Conservation (phyloP, 2,329 filamentous ascomycete species). For the Aspergillus sp. region DNA sequence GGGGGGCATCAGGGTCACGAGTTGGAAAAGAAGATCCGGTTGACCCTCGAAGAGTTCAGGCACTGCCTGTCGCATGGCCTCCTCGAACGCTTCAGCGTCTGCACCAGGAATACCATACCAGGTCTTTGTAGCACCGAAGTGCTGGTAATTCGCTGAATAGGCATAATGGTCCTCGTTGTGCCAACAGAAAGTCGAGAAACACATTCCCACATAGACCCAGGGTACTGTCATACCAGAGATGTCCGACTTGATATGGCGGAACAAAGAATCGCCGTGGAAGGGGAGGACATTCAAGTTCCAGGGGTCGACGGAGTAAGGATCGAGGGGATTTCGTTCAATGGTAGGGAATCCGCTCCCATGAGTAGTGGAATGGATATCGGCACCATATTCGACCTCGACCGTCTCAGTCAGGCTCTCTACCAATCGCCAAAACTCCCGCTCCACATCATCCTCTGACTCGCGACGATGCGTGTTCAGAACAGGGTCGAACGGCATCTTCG, state of each 20-base stretch:
- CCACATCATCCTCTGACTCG: slow-evolving; percentile 91
- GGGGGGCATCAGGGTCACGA: slow-evolving; percentile 92
- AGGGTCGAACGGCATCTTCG: slow-evolving; percentile 84
- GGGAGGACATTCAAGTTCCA: slow-evolving; percentile 97
- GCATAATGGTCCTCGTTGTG: slow-evolving; percentile 98
- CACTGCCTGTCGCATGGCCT: slow-evolving; percentile 91
- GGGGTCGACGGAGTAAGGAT: slow-evolving; percentile 82
- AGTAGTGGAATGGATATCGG: slow-evolving; percentile 96
- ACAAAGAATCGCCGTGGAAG: slow-evolving; percentile 85
- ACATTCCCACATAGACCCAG: slow-evolving; percentile 99
- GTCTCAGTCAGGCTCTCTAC: slow-evolving; percentile 93
- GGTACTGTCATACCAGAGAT: slow-evolving; percentile 99
- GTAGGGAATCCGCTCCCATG: slow-evolving; percentile 97
- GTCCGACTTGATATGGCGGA: slow-evolving; percentile 96
- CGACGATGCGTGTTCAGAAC: slow-evolving; percentile 76
- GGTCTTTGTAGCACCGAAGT: slow-evolving; percentile 96
- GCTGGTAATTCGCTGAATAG: slow-evolving; percentile 97
- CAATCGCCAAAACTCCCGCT: slow-evolving; percentile 93
- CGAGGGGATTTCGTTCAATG: slow-evolving; percentile 82
- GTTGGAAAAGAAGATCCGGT: slow-evolving; percentile 90
- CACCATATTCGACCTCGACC: slow-evolving; percentile 96
- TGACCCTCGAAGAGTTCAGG: slow-evolving; percentile 97
- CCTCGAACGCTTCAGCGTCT: slow-evolving; percentile 91
- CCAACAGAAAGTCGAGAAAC: slow-evolving; percentile 99
- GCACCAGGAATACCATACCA: slow-evolving; percentile 98